phyloP scores from a whole-genome alignment of 495 filamentous ascomycete genomes.

The Penicillium ochrochloron region DNA sequence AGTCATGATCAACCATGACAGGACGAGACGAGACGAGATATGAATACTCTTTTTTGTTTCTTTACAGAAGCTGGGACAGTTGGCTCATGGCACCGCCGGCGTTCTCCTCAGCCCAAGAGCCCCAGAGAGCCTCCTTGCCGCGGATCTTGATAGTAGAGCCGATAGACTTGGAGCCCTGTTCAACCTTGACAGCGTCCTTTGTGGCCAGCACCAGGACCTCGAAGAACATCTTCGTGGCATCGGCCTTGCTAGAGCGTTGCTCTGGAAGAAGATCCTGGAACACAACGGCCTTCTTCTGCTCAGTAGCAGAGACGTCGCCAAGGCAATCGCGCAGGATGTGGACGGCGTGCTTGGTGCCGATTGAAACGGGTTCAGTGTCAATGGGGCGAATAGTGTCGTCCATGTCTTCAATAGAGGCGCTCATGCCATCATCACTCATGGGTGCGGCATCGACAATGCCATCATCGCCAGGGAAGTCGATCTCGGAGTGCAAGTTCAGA shows the following conservation, averaged over 20 bases:
- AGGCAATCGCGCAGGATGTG: conserved; percentile 91
- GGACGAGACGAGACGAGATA: not conserved
- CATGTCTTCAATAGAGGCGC: conserved; percentile 56
- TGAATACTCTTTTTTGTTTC: not conserved
- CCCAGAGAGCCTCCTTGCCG: conserved; percentile 91
- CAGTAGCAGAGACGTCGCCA: conserved; percentile 62
- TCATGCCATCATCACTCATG: conserved; percentile 56
- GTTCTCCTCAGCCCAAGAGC: conserved; percentile 88
- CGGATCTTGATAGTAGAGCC: conserved; percentile 79
- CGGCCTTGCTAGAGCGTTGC: conserved; percentile 72
- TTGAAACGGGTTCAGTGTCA: conserved; percentile 80
- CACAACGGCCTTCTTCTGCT: conserved; percentile 75
- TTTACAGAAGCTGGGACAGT: conserved; percentile 35
- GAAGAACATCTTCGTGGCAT: conserved; percentile 99
- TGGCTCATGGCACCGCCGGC: conserved; percentile 59
- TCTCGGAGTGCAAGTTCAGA: conserved; percentile 48
- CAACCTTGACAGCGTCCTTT: conserved; percentile 97
- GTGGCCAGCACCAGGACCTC: conserved; percentile 94
- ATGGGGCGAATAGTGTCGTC: conserved; percentile 83
- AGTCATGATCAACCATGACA: conserved; percentile 12
- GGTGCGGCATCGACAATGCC: conserved; percentile 41
- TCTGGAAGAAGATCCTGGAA: conserved; percentile 94
- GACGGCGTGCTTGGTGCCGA: conserved; percentile 92
- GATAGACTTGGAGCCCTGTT: conserved; percentile 75
- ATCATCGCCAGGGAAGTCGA: conserved; percentile 71